phyloP scores from a whole-genome alignment of 2,329 filamentous ascomycete genomes.

The Cladorrhinum sp. region DNA sequence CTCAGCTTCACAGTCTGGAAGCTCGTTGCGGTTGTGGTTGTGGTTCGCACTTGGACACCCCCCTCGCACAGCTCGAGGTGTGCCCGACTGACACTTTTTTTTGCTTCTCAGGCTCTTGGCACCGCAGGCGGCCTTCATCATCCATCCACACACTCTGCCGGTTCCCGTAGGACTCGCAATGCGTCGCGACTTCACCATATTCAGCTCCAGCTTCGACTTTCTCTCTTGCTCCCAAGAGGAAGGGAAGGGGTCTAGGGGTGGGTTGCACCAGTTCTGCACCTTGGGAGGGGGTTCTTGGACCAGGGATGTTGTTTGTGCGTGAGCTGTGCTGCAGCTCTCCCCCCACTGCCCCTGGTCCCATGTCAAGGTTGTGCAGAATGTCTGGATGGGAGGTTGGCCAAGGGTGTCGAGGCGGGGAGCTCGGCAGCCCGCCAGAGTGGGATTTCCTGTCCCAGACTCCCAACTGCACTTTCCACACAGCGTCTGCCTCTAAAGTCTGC shows the following conservation, averaged over 20 bases:
- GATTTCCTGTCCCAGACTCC: conserved; percentile 15
- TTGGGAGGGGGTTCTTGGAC: not conserved
- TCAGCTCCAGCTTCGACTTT: not conserved
- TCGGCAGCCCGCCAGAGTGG: conserved; percentile 21
- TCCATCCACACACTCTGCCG: not conserved
- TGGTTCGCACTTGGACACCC: not conserved
- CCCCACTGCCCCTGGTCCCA: conserved; percentile 15
- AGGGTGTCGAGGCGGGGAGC: conserved; percentile 17
- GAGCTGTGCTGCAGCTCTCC: conserved; percentile 16
- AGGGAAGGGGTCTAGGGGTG: not conserved
- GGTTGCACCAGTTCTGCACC: conserved; percentile 12
- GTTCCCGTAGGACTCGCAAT: not conserved
- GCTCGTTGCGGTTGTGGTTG: not conserved
- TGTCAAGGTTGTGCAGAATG: conserved; percentile 1
- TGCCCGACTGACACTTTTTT: not conserved
- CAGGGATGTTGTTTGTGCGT: conserved; percentile 15
- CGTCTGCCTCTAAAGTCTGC: conserved; percentile 4
- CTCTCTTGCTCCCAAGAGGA: not conserved
- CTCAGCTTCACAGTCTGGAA: not conserved
- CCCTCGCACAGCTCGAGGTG: not conserved
- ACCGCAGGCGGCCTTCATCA: no score
- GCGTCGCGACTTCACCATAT: not conserved
- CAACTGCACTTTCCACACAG: conserved; percentile 4
- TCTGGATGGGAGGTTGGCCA: conserved; percentile 10
- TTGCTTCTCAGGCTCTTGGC: not conserved